These are phyloP conservation scores for Monosporozyma aquatica DNA, from an alignment of 805 yeast genomes.

Conservation along the genomic window DNA sequence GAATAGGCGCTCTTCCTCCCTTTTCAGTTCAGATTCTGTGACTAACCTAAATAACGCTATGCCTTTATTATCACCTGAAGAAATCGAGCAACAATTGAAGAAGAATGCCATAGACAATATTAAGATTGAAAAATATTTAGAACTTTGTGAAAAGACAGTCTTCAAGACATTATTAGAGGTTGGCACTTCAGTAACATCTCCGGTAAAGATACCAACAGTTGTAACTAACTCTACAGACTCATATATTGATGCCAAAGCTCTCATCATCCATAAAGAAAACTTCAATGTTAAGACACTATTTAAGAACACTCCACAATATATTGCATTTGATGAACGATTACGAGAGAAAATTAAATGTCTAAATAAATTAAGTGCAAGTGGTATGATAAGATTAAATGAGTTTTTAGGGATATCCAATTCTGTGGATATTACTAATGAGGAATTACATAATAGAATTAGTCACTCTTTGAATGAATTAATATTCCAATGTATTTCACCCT, in stretches of 20 bases:
- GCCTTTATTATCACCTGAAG: slow-evolving; percentile 27
- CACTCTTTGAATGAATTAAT: slow-evolving; percentile 14
- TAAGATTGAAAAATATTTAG: slow-evolving; percentile 25
- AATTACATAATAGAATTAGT: slow-evolving; percentile 11
- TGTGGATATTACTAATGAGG: slow-evolving; percentile 8
- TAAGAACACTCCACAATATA: slow-evolving; percentile 27
- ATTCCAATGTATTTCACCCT: slow-evolving; percentile 23
- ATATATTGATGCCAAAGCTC: slow-evolving; percentile 3
- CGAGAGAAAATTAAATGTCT: slow-evolving; percentile 18
- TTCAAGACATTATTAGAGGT: slow-evolving; percentile 25
- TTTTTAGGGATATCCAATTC: slow-evolving; percentile 19
- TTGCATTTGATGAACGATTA: slow-evolving; percentile 22
- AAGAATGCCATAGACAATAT: slow-evolving; percentile 20
- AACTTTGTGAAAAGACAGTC: slow-evolving; percentile 25
- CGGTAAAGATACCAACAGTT: not conserved
- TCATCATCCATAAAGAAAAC: slow-evolving; percentile 6
- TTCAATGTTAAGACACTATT: slow-evolving; percentile 21
- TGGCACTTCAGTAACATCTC: slow-evolving; percentile 25
- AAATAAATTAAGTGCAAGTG: slow-evolving; percentile 14
- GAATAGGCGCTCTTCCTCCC: slow-evolving; percentile 26
- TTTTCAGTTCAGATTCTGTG: slow-evolving; percentile 20
- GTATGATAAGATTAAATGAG: slow-evolving; percentile 17
- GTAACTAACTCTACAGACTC: not conserved
- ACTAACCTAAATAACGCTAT: slow-evolving; percentile 10
- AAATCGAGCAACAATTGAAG: slow-evolving; percentile 22